Evolutionary conservation across 108 stramenopile species (phyloP).

Genomic region (Epithemia pelagica): DNA sequence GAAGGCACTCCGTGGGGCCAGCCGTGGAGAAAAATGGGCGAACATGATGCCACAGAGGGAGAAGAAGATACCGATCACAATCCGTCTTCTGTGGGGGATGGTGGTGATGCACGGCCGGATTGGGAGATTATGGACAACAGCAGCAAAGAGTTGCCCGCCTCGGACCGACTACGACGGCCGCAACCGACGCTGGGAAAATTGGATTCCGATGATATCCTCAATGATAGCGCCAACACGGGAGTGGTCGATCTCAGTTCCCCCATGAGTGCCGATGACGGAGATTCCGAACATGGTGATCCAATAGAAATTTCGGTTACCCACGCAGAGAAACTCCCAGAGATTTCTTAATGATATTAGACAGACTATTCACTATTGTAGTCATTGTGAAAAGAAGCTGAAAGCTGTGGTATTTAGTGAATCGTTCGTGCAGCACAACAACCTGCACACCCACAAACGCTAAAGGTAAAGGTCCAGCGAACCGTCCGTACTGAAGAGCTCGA

Average conservation of each 20-base stretch:
- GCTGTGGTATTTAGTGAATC: too few relatives aligned
- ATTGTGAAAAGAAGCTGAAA: too few relatives aligned
- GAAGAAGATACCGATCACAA: neutral
- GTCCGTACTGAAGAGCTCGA: too few relatives aligned
- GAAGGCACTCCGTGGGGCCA: conserved; percentile 70
- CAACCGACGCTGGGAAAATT: neutral
- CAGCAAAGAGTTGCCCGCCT: neutral
- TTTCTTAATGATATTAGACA: too few relatives aligned
- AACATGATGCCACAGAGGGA: conserved; percentile 48
- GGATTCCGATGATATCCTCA: neutral
- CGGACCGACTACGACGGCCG: neutral
- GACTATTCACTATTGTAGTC: too few relatives aligned
- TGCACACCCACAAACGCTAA: too few relatives aligned
- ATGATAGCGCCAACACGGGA: neutral
- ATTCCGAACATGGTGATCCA: neutral
- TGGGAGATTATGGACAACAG: conserved; percentile 17
- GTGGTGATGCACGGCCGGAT: conserved; percentile 33
- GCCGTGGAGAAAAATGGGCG: conserved; percentile 38
- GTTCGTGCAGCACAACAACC: too few relatives aligned
- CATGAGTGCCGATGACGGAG: neutral
- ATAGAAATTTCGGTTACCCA: neutral
- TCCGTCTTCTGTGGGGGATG: too few relatives aligned
- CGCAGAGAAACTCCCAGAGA: neutral
- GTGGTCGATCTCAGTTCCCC: neutral
- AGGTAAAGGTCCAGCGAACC: too few relatives aligned